Evolutionary conservation across 192 early-diverging fungal species (phyloP).

Genomic region (Haplosporangium gracile): DNA sequence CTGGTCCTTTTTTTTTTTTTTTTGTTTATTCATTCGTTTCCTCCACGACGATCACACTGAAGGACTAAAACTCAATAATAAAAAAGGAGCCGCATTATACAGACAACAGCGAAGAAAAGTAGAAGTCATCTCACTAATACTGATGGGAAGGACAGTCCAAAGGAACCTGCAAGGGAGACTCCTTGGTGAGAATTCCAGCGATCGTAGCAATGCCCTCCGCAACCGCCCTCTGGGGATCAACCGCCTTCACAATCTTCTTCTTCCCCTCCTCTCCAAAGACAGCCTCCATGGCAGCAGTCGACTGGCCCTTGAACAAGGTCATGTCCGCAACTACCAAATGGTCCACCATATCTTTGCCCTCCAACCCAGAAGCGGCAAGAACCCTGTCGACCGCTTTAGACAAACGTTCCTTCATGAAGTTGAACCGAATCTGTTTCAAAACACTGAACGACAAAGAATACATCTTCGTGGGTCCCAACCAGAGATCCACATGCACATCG

Average conservation of each 20-base stretch:
- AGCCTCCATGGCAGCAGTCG: neutral
- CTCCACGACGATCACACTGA: no score
- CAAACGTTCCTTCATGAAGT: neutral
- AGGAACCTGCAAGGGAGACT: neutral
- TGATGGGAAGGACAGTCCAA: neutral
- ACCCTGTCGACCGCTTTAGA: neutral
- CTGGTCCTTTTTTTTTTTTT: no score
- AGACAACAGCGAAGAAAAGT: no score
- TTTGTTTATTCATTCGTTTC: no score
- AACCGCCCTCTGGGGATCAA: neutral
- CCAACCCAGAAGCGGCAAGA: neutral
- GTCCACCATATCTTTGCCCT: neutral
- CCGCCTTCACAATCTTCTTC: neutral
- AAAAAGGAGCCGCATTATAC: no score
- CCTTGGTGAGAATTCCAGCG: neutral
- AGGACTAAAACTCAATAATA: no score
- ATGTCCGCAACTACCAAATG: conserved; percentile 9
- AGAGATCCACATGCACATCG: neutral
- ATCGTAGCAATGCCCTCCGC: neutral
- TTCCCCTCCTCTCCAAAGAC: neutral
- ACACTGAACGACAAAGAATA: neutral
- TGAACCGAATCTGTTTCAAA: neutral
- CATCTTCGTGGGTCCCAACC: neutral
- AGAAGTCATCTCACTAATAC: no score
- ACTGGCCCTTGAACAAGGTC: neutral